Base-by-base conservation (phyloP, 345 rosid genomes). In the Noccaea caerulescens region DNA sequence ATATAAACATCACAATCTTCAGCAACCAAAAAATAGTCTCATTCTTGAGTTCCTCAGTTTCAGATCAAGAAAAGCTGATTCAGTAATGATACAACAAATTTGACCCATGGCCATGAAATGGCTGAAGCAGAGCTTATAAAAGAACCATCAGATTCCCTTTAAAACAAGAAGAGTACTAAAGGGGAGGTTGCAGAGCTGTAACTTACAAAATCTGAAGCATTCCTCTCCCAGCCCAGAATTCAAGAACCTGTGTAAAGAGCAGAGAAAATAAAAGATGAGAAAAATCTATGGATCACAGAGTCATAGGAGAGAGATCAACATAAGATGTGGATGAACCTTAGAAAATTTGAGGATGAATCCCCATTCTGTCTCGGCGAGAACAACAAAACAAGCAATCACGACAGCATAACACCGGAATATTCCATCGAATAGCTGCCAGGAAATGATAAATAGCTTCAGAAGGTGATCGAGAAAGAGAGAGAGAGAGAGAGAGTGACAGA, bases 201-300 rank as follows among this genome's bases (percentile, higher is more conserved):
- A 86, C 96, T 75, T 86, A 94, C 99, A 91, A 94, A 79, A 94
- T 94, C 77, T 94, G 97, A 82, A 94, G 96, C 99, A 91, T 91
- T 58, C 97, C 96, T 85, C 99, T 84, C 4, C 95, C 96, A 80
- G 72, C 95, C 95, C 97, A 94, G 69, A 69, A 94, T 67, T 94
- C 96, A 83, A 94, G 77, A 20, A 91, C 81, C 99, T 94, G 86
- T 71, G 77, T 66, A 36, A 71, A 30, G n/a, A 56, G 20, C 20
- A 54, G 32, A n/a, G 10, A 44, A 20, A 50, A 13, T 14, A 6
- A 53, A 39, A 30, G 8, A 47, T 10, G 44, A 47, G 47, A 43
- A 7, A 58, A 18, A 16, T 3, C 54, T 32, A 14, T 27, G 5
- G 30, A 58, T 8, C 32, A 20, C 2, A 39, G 32, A 23, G 39